A percentile compares a stretch with the other conserved stretches of the same genome.
Conservation (phyloP, 2,329 filamentous ascomycete genomes). For the Colletotrichum ledebouriae region DNA sequence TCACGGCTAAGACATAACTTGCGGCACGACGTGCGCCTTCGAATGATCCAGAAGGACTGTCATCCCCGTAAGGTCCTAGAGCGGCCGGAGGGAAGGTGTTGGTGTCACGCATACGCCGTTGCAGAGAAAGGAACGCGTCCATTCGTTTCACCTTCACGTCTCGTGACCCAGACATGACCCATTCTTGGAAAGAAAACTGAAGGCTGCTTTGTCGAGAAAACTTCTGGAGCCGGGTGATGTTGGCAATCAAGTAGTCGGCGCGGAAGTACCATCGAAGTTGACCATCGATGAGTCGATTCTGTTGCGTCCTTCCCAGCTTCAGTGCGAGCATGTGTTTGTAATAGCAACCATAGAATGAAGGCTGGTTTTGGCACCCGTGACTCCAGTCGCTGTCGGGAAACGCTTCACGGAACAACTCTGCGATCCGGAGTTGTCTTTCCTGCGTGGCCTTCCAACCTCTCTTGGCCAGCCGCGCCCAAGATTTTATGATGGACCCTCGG, state of each 20-base stretch:
- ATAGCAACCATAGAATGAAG: not conserved
- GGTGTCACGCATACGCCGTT: not conserved
- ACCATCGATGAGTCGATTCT: not conserved
- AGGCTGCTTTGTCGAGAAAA: not conserved
- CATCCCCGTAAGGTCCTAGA: not conserved
- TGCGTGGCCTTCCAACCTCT: not conserved
- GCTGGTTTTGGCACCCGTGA: not conserved
- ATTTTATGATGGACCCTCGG: not conserved
- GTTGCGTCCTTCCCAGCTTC: not conserved
- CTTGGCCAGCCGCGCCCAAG: not conserved
- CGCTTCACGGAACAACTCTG: not conserved
- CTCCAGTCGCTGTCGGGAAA: not conserved
- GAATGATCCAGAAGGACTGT: not conserved
- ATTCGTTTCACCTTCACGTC: not conserved
- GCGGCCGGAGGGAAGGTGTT: not conserved
- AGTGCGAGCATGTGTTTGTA: not conserved
- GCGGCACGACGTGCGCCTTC: not conserved
- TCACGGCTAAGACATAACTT: not conserved
- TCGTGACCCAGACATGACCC: not conserved
- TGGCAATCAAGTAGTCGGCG: constrained; percentile 16
- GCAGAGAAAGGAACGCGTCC: not conserved
- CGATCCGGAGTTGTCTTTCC: not conserved
- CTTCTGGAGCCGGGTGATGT: not conserved
- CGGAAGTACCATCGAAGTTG: constrained; percentile 16
- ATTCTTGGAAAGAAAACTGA: constrained; percentile 3